Percentiles rank a stretch among this genome's conserved stretches.
phyloP scores from a whole-genome alignment of 2,329 filamentous ascomycete genomes.

The Cladorrhinum sp. region DNA sequence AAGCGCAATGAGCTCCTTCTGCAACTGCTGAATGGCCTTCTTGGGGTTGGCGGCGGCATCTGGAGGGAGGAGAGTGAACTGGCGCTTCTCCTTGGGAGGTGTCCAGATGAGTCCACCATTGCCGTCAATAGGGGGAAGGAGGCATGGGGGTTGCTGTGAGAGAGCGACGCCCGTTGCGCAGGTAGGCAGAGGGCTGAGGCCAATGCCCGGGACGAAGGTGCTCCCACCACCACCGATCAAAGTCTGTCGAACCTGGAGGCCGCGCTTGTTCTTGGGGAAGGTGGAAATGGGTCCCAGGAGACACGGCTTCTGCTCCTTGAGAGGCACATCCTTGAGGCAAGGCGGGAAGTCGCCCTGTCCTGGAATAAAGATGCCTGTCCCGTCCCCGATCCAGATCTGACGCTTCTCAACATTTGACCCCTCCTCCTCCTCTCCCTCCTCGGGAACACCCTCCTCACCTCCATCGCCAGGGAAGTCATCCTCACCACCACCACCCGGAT shows the following conservation, averaged over 20 bases:
- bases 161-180: constrained; percentile 18
- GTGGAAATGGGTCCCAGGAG: constrained; percentile 1
- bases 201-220: neutral
- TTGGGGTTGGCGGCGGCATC: constrained; percentile 22
- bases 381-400: constrained; percentile 16
- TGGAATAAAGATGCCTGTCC: constrained; percentile 9
- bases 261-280: constrained; percentile 2
- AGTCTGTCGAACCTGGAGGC: constrained; percentile 1
- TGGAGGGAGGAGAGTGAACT: constrained; percentile 24
- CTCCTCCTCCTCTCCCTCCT: constrained; percentile 3
- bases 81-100: constrained; percentile 14
- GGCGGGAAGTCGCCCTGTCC: constrained; percentile 17
- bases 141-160: constrained; percentile 21
- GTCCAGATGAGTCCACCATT: constrained; percentile 16
- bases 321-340: constrained; percentile 16
- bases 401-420: constrained; percentile 7
- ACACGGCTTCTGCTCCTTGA: constrained; percentile 16
- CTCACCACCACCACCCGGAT: neutral
- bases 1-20: constrained; percentile 20
- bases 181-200: neutral
- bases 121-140: constrained; percentile 22
- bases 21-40: constrained; percentile 22
- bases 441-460: neutral
- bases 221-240: constrained; percentile 6
- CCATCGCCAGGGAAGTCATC: neutral